These are phyloP conservation scores for Rosellinia necatrix DNA, from an alignment of 2,329 filamentous ascomycete species.

Conservation along the genomic window DNA sequence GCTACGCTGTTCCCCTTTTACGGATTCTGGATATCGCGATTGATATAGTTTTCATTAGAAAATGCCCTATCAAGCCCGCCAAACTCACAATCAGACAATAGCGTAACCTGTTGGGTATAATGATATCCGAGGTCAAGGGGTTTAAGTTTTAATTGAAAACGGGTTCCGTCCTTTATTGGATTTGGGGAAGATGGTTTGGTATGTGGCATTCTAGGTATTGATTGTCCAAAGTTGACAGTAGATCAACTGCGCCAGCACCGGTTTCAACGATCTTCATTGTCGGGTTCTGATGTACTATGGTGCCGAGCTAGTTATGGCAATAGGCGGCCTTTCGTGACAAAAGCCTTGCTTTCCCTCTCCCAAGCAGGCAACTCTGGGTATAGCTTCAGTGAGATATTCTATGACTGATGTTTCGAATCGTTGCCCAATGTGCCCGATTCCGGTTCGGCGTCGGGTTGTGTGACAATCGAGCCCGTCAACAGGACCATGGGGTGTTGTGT, in stretches of 20 bases:
- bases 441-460: not conserved
- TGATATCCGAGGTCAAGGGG: conserved; percentile 37
- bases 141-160: conserved; percentile 34
- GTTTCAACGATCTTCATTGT: conserved; percentile 29
- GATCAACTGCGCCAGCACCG: conserved; percentile 30
- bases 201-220: conserved; percentile 31
- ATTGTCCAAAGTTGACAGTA: conserved; percentile 27
- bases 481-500: conserved; percentile 4
- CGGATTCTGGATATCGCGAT: not conserved
- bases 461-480: conserved; percentile 7
- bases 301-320: conserved; percentile 20
- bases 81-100: conserved; percentile 27
- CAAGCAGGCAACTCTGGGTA: conserved; percentile 11
- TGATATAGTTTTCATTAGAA: conserved; percentile 35
- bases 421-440: not conserved
- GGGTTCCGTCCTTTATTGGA: conserved; percentile 29
- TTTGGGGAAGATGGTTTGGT: conserved; percentile 33
- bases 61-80: conserved; percentile 37
- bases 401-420: conserved; percentile 6
- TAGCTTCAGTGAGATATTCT: conserved; percentile 20
- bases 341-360: conserved; percentile 8
- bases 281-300: conserved; percentile 15
- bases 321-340: conserved; percentile 5
- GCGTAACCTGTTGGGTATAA: conserved; percentile 33
- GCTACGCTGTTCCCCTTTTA: conserved; percentile 1